phyloP scores from a whole-genome alignment of 441 rosid genomes.

The Macaranga tanarius region DNA sequence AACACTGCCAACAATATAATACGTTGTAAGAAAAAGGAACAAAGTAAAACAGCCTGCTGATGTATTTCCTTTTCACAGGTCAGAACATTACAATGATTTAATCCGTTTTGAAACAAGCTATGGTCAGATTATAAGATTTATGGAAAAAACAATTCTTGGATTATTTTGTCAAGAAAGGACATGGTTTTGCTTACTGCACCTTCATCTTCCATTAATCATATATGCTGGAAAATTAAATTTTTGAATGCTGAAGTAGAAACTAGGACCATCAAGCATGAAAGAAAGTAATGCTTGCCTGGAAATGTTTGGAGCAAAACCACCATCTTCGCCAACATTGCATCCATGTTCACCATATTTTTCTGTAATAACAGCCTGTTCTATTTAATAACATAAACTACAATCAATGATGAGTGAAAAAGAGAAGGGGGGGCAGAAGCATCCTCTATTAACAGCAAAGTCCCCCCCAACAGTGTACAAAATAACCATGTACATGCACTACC shows the following conservation, averaged over 20 bases:
- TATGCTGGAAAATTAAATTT: not conserved
- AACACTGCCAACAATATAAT: constrained; percentile 51
- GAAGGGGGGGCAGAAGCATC: constrained; percentile 4
- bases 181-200: not conserved
- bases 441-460: constrained; percentile 8
- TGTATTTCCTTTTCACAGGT: not conserved
- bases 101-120: constrained; percentile 4
- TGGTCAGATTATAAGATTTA: not conserved
- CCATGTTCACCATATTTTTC: constrained; percentile 76
- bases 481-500: not conserved
- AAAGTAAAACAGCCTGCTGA: not conserved
- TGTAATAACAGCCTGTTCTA: constrained; percentile 77
- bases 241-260: constrained; percentile 1
- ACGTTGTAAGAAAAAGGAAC: not conserved
- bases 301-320: constrained; percentile 93
- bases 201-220: not conserved
- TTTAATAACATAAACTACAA: constrained; percentile 36
- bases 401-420: constrained; percentile 20
- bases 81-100: not conserved
- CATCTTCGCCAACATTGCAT: constrained; percentile 92
- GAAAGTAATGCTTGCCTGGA: constrained; percentile 55
- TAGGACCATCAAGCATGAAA: constrained; percentile 25
- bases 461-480: not conserved
- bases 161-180: not conserved
- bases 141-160: not conserved